Evolutionary conservation across 257 asterid genomes (phyloP).

Genomic region (Fraxinus quadrangulata): DNA sequence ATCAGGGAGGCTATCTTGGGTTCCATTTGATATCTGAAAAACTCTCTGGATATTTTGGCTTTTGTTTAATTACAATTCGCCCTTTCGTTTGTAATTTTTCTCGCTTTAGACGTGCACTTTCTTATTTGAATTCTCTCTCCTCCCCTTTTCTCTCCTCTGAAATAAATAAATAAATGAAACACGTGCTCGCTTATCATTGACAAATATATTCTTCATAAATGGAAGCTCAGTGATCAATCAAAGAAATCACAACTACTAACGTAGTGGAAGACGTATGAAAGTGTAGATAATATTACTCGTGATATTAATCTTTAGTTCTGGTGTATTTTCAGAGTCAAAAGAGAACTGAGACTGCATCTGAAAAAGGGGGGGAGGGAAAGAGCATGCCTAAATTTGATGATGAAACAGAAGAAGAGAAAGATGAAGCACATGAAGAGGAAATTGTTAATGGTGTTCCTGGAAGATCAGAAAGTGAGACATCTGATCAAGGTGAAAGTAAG

Average conservation of each 20-base stretch:
- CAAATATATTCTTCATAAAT: too few species aligned
- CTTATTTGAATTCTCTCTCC: too few species aligned
- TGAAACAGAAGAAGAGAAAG: conserved; percentile 49
- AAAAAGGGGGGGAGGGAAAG: conserved; percentile 35
- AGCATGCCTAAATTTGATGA: not conserved
- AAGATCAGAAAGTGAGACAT: conserved; percentile 64
- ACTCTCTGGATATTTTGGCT: too few species aligned
- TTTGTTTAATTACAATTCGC: too few species aligned
- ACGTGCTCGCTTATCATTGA: too few species aligned
- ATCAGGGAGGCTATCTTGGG: too few species aligned
- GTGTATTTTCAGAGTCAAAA: conserved; percentile 23
- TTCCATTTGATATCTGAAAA: too few species aligned
- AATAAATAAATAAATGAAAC: too few species aligned
- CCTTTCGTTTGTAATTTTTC: too few species aligned
- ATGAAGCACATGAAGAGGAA: conserved; percentile 41
- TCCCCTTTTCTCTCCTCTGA: too few species aligned
- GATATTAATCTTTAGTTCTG: not conserved
- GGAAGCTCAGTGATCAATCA: too few species aligned
- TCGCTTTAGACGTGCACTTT: too few species aligned
- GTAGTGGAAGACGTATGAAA: not conserved
- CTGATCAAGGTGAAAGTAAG: conserved; percentile 65
- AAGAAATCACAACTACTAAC: not conserved
- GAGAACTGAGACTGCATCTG: conserved; percentile 6
- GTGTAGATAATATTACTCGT: not conserved
- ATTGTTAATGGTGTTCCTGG: conserved; percentile 54